A percentile compares a stretch with the other conserved stretches of the same genome.
Conservation (phyloP, 2,329 filamentous ascomycete genomes). For the Coccinonectria pachysandricola region DNA sequence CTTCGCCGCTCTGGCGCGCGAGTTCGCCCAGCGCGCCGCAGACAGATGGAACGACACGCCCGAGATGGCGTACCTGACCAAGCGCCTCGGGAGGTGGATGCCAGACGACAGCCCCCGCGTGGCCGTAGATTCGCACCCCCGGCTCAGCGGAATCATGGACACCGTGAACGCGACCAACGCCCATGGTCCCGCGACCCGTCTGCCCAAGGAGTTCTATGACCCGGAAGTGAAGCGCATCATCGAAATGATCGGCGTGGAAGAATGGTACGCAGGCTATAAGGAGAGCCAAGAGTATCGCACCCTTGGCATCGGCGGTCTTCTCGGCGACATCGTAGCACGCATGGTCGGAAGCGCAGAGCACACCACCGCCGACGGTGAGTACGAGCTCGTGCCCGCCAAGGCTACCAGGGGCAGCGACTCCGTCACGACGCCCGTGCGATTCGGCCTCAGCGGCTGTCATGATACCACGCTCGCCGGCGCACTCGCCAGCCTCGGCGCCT, state of each 20-base stretch:
- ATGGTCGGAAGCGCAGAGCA: conserved; percentile 59
- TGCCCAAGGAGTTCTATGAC: conserved; percentile 86
- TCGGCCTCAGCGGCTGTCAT: conserved; percentile 79
- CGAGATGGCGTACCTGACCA: conserved; percentile 77
- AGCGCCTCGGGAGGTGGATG: conserved; percentile 76
- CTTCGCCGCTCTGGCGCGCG: conserved; percentile 57
- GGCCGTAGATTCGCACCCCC: conserved; percentile 73
- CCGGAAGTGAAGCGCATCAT: conserved; percentile 57
- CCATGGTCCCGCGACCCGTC: conserved; percentile 60
- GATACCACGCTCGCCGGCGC: conserved; percentile 84
- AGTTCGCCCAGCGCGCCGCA: conserved; percentile 63
- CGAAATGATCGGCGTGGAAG: conserved; percentile 69
- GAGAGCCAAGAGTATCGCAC: conserved; percentile 82
- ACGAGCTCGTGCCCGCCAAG: conserved; percentile 31
- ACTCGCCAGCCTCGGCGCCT: conserved; percentile 69
- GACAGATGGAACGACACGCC: conserved; percentile 64
- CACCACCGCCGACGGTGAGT: conserved; percentile 41
- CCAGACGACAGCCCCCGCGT: conserved; percentile 56
- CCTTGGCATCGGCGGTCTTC: conserved; percentile 73
- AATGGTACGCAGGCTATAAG: conserved; percentile 84
- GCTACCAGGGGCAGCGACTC: conserved; percentile 7
- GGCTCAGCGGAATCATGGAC: conserved; percentile 87
- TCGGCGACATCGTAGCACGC: conserved; percentile 71
- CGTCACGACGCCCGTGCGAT: conserved; percentile 45
- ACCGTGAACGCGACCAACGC: conserved; percentile 82